phyloP scores from a whole-genome alignment of 2,329 filamentous ascomycete species.

The Trichoderma atrobrunneum region DNA sequence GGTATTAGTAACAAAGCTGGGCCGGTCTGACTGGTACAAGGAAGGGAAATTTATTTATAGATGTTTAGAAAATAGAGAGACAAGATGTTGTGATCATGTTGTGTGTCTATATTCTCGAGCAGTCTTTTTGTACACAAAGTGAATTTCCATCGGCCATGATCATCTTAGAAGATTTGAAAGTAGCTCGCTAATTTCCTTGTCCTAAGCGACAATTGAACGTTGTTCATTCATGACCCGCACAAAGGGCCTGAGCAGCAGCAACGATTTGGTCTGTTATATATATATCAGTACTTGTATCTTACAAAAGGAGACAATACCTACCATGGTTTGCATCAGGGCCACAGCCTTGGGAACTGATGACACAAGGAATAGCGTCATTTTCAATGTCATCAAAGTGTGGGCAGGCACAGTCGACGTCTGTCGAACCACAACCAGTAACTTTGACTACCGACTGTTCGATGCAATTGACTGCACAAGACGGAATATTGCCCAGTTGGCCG shows the following conservation, averaged over 20 bases:
- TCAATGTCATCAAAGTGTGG: not conserved
- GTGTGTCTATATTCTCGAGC: no score
- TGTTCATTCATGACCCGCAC: not conserved
- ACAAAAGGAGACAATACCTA: not conserved
- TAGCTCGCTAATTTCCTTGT: not conserved
- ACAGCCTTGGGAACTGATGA: not conserved
- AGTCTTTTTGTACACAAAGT: no score
- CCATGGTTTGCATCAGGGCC: not conserved
- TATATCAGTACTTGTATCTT: not conserved
- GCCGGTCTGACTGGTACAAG: no score
- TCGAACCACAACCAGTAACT: not conserved
- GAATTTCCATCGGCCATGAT: no score
- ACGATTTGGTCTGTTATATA: not conserved
- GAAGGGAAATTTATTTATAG: no score
- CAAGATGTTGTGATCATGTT: no score
- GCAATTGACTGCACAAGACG: not conserved
- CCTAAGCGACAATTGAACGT: not conserved
- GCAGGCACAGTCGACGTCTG: not conserved
- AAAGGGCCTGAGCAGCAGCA: not conserved
- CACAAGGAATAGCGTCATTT: not conserved
- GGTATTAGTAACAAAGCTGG: no score
- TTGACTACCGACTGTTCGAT: not conserved
- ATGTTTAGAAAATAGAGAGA: no score
- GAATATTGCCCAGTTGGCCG: not conserved
- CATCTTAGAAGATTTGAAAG: not conserved